Evolutionary conservation across 352 stramenopile species (phyloP).

Genomic region (Globisporangium parvum): DNA sequence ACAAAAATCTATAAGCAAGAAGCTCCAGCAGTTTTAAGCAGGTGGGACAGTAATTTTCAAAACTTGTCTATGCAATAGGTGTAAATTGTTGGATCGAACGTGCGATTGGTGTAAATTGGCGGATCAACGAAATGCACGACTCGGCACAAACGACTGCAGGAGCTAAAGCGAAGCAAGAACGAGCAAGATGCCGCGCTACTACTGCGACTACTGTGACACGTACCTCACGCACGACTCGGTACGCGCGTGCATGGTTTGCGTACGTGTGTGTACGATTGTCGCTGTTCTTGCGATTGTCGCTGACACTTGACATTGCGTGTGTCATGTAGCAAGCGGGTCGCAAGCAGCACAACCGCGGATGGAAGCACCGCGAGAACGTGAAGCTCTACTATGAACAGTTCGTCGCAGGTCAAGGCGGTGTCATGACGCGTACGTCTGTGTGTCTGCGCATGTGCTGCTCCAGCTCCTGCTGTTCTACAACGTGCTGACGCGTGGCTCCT

Average conservation of each 20-base stretch:
- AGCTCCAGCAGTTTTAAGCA: too few species aligned
- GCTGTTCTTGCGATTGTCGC: not conserved
- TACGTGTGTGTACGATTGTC: not conserved
- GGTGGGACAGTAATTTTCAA: too few species aligned
- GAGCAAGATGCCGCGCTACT: slow-evolving; percentile 86
- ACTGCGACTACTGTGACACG: slow-evolving; percentile 94
- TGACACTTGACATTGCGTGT: not conserved
- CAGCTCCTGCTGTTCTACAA: not conserved
- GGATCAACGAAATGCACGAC: too few species aligned
- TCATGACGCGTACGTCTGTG: slow-evolving; percentile 64
- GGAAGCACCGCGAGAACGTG: slow-evolving; percentile 94
- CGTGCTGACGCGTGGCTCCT: slow-evolving; percentile 1
- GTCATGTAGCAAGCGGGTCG: slow-evolving; percentile 76
- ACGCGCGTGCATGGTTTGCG: slow-evolving; percentile 2
- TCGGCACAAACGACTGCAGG: too few species aligned
- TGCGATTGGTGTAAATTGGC: too few species aligned
- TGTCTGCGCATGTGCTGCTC: not conserved
- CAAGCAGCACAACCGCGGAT: slow-evolving; percentile 92
- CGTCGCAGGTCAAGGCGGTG: slow-evolving; percentile 58
- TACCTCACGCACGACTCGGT: slow-evolving; percentile 94
- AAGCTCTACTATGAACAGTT: slow-evolving; percentile 93
- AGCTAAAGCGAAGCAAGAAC: too few species aligned
- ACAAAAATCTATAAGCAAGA: too few species aligned
- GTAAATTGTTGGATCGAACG: too few species aligned
- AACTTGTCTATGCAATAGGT: too few species aligned